Evolutionary conservation across 352 stramenopile genomes (phyloP), one percentile per base, ranked within the genome.

Genomic region (Phytophthora pluvialis): DNA sequence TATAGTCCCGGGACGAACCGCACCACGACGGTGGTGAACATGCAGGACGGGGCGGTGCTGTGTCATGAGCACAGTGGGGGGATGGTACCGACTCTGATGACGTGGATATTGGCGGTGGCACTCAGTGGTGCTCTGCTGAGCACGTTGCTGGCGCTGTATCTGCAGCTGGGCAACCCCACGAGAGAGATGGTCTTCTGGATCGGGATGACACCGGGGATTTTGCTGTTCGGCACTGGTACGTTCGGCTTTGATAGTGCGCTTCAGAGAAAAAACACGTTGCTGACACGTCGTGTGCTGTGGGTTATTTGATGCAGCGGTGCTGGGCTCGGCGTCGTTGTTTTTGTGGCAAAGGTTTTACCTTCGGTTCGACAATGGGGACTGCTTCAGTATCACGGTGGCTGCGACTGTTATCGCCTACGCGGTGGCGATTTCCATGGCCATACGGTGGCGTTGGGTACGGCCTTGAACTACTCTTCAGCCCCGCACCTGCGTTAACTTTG

Each of bases 371-470:
- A 89, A 92, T 45, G 82, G 86, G 31, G 83, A 94, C 70, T 90
- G 83, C 64, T 87, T 90, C n/a, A 77, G 72, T 33, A 71, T 91
- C 49, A 78, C 78, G 4, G 57, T 89, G n/a, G 78, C 86, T 6
- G 80, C 80, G 6, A 90, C 81, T 4, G 68, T 88, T 29, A 88
- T 91, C 53, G 81, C 81, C n/a, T 91, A 83, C 48, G 61, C 76
- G 12, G 67, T 78, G 45, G 74, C 81, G 9, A 75, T 94, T 40
- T 91, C 86, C 26, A 94, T 94, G 86, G 56, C 75, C 28, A 81
- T 91, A 16, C 81, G 81, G 15, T 94, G 83, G 83, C 83, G 83
- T 63, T 94, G 83, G 81, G 80, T 86, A 54, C 29, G 79, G 72
- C 11, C 16, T 36, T 43, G 5, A 11, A 25, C 5, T 57, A 10